phyloP scores from a whole-genome alignment of 768 basidiomycete genomes.

The Podaxis sp. region DNA sequence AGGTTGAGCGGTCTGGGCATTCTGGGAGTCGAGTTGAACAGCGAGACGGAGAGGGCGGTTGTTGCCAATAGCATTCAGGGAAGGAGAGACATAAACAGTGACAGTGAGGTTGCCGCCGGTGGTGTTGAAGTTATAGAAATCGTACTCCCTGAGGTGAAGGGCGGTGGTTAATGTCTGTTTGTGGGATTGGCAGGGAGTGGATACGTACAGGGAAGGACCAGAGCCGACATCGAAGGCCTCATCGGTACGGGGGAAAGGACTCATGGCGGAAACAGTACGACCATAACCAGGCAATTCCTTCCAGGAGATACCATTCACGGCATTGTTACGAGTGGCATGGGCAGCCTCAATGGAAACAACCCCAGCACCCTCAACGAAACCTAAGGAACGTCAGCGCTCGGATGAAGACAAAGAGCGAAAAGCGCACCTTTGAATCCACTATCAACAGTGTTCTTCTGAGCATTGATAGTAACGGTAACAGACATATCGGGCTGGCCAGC shows the following conservation, averaged over 20 bases:
- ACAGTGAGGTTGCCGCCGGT: conserved; percentile 45
- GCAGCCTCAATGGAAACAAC: conserved; percentile 67
- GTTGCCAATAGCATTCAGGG: conserved; percentile 49
- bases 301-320: conserved; percentile 56
- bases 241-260: conserved; percentile 55
- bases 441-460: conserved; percentile 38
- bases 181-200: neutral
- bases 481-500: conserved; percentile 34
- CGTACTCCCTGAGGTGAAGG: conserved; percentile 49
- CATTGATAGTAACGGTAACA: conserved; percentile 33
- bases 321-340: conserved; percentile 48
- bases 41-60: conserved; percentile 53
- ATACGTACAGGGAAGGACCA: conserved; percentile 57
- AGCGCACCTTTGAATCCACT: conserved; percentile 49
- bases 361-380: conserved; percentile 65
- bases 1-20: conserved; percentile 43
- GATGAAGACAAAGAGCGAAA: neutral
- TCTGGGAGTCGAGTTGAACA: conserved; percentile 47
- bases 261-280: conserved; percentile 58
- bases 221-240: conserved; percentile 59
- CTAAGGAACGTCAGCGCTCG: conserved; percentile 24
- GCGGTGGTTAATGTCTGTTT: neutral
- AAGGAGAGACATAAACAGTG: conserved; percentile 49
- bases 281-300: conserved; percentile 61
- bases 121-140: conserved; percentile 62